Evolutionary conservation across 1,139 yeast genomes (phyloP), one percentile per base, ranked within the genome.

Genomic region (Kodamaea alishanica): DNA sequence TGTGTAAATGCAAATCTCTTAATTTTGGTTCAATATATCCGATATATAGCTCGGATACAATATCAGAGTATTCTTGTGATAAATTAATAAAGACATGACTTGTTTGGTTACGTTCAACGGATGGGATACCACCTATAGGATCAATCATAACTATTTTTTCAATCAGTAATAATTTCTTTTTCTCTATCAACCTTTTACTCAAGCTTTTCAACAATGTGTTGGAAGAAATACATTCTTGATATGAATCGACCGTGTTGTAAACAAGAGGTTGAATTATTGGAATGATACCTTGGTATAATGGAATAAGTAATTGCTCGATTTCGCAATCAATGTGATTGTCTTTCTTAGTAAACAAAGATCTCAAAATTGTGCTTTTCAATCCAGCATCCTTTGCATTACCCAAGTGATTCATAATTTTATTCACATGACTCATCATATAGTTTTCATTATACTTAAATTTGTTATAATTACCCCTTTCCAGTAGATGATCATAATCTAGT

Each of bases 21-120:
- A 54, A 50, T 1, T 54, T 47, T 0, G 78, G 75, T 6, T 61
- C 53, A 24, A 80, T 59, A 44, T 75, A 73, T 1, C 83, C 82
- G 43, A 76, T 70, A 41, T 64, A 67, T 20, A 85, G 60, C 52
- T 87, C 95, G 1, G 82, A 69, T 4, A 70, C 61, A 25, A 90
- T 78, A 39, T 75, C 83, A 1, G 79, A 70, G 50, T 75, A 83
- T 54, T 92, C 98, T 58, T 92, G 97, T 6, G 81, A 75, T 34
- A 92, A 63, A 54, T 92, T 92, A 45, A 92, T 81, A 45, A 84
- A 84, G 1, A 92, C 95, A 61, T 92, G 98, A 22, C 96, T 79
- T 4, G 92, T 80, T 38, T 83, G 81, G 41, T 77, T 75, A 45
- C 97, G 69, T 55, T 89, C 96, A 26, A 81, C 69, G 0, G 95